Evolutionary conservation across 176 grass and related monocot genomes (phyloP).

Genomic region (Eragrostis curvula): DNA sequence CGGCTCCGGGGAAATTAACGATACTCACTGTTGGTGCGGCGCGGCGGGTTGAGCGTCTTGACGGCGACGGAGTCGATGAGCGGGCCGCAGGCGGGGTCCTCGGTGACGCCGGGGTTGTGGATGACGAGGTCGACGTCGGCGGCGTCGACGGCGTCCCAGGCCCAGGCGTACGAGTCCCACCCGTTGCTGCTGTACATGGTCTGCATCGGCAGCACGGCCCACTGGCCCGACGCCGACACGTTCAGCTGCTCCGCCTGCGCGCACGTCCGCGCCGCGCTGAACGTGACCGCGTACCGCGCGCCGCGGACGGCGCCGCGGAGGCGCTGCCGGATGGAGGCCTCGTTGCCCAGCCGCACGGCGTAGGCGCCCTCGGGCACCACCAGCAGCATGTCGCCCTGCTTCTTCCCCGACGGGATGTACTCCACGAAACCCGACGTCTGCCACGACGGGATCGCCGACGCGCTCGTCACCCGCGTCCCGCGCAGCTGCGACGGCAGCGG

Average conservation of each 20-base stretch:
- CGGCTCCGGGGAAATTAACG: background rate
- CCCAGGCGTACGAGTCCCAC: conserved; percentile 95
- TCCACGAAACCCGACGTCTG: conserved; percentile 70
- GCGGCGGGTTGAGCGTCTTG: conserved; percentile 61
- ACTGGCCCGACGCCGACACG: conserved; percentile 74
- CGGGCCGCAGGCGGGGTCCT: conserved; percentile 87
- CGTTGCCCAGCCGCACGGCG: conserved; percentile 86
- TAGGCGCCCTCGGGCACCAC: conserved; percentile 78
- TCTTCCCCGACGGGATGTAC: conserved; percentile 78
- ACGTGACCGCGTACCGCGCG: conserved; percentile 73
- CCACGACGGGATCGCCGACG: conserved; percentile 68
- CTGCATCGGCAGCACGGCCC: conserved; percentile 65
- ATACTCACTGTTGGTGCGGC: conserved; percentile 65
- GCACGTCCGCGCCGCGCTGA: conserved; percentile 88
- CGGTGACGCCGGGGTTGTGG: conserved; percentile 76
- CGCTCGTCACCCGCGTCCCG: conserved; percentile 68
- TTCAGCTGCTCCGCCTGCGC: conserved; percentile 80
- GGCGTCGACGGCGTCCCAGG: conserved; percentile 56
- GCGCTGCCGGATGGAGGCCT: conserved; percentile 75
- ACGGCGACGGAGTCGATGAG: conserved; percentile 85
- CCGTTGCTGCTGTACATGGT: conserved; percentile 98
- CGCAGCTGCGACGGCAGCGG: conserved; percentile 57
- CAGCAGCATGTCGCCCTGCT: conserved; percentile 86
- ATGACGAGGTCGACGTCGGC: conserved; percentile 63
- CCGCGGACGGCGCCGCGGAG: conserved; percentile 34